phyloP scores from a whole-genome alignment of 257 asterid species.

The Fraxinus excelsior region DNA sequence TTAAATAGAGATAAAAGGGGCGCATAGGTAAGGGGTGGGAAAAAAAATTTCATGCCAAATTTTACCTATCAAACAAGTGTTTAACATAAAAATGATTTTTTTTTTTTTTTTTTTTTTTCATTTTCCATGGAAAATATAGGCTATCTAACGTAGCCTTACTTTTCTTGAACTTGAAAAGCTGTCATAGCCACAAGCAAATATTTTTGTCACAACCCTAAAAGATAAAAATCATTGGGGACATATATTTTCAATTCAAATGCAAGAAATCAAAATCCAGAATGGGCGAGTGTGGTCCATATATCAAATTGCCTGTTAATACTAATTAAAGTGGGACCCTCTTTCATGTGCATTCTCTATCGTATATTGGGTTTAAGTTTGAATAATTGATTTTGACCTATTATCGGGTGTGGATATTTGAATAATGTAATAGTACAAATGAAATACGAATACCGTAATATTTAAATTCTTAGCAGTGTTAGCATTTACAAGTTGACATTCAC shows the following conservation, averaged over 20 bases:
- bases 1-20: too few species aligned
- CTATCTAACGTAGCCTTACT: too few species aligned
- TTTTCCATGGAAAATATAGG: too few species aligned
- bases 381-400: neutral
- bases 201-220: conserved; percentile 8
- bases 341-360: conserved; percentile 18
- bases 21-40: too few species aligned
- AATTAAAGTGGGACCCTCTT: conserved; percentile 25
- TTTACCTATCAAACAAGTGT: too few species aligned
- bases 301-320: conserved; percentile 22
- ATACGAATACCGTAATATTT: neutral
- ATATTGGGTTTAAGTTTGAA: conserved; percentile 4
- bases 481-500: too few species aligned
- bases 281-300: conserved; percentile 31
- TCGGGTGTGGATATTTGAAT: neutral
- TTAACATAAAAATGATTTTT: too few species aligned
- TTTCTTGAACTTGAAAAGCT: neutral
- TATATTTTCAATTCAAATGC: conserved; percentile 22
- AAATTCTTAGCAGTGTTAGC: too few species aligned
- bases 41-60: too few species aligned
- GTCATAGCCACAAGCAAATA: neutral
- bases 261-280: conserved; percentile 2
- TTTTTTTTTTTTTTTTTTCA: too few species aligned
- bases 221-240: neutral
- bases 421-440: neutral